phyloP scores from a whole-genome alignment of 768 basidiomycete species.

The Filobasidium floriforme region DNA sequence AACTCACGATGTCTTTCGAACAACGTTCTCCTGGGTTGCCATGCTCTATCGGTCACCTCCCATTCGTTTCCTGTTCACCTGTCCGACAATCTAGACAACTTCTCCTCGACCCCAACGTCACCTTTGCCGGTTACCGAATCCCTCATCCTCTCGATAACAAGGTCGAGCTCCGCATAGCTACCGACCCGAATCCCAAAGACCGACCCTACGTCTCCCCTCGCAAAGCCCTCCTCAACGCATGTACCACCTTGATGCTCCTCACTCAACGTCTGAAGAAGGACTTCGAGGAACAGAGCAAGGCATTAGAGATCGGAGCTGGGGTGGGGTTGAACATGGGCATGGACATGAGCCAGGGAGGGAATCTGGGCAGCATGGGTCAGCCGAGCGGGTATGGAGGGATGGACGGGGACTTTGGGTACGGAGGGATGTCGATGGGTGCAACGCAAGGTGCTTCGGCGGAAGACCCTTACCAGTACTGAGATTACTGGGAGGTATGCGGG shows the following conservation, averaged over 20 bases:
- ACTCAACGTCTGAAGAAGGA: constrained; percentile 44
- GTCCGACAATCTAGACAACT: constrained; percentile 60
- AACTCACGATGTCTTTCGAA: no score
- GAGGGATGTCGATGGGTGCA: constrained; percentile 1
- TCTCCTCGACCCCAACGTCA: constrained; percentile 72
- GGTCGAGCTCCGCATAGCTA: constrained; percentile 92
- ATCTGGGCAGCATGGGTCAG: background rate
- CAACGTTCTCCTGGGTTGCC: no score
- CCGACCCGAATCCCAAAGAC: constrained; percentile 68
- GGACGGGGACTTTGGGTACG: constrained; percentile 9
- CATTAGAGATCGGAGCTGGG: constrained; percentile 34
- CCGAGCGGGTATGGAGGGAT: background rate
- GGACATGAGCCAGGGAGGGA: background rate
- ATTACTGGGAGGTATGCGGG: background rate
- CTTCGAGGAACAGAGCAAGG: constrained; percentile 45
- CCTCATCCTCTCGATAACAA: constrained; percentile 92
- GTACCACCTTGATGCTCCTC: constrained; percentile 67
- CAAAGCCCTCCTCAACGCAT: constrained; percentile 68
- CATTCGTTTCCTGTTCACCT: background rate
- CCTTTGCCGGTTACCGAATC: constrained; percentile 96
- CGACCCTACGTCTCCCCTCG: constrained; percentile 53
- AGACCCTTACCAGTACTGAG: constrained; percentile 16
- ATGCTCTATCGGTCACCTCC: background rate
- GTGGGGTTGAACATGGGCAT: constrained; percentile 6
- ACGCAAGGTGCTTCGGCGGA: constrained; percentile 4